Percentiles rank a stretch among this genome's conserved stretches.
Evolutionary conservation across 2,329 filamentous ascomycete species (phyloP).

Genomic region (Penicillium expansum): DNA sequence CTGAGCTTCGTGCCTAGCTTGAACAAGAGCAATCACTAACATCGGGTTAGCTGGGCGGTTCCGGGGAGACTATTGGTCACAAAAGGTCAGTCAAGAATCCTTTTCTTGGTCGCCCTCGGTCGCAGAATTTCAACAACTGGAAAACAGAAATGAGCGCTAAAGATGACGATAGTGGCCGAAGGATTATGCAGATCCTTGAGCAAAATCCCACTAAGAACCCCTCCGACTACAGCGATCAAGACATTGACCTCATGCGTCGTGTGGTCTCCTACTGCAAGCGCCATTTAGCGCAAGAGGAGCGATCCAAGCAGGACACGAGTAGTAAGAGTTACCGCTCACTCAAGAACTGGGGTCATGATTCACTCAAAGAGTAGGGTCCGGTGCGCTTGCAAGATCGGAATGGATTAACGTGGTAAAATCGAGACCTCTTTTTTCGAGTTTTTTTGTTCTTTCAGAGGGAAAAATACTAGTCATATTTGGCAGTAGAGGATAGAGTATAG

Average conservation of each 20-base stretch:
- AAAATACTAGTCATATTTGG: too few relatives aligned
- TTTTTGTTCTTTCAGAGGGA: too few relatives aligned
- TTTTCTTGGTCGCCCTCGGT: too few relatives aligned
- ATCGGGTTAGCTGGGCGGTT: constrained; percentile 60
- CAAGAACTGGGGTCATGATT: constrained; percentile 62
- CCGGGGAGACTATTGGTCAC: constrained; percentile 62
- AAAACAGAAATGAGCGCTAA: not conserved
- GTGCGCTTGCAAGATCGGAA: not conserved
- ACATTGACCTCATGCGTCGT: constrained; percentile 55
- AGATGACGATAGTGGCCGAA: constrained; percentile 50
- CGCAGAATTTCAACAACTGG: not conserved
- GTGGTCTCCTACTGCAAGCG: constrained; percentile 60
- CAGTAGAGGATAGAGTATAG: too few relatives aligned
- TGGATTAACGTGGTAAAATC: not conserved
- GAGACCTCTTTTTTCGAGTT: too few relatives aligned
- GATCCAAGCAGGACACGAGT: constrained; percentile 55
- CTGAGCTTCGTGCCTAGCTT: constrained; percentile 62
- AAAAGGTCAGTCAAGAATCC: constrained; percentile 43
- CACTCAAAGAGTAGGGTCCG: constrained; percentile 41
- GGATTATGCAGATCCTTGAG: constrained; percentile 61
- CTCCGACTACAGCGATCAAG: constrained; percentile 56
- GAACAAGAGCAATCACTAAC: constrained; percentile 55
- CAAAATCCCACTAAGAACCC: constrained; percentile 51
- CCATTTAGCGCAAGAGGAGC: constrained; percentile 60
- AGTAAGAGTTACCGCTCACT: constrained; percentile 57